phyloP scores from a whole-genome alignment of 805 yeast species.

The Metschnikowia kofuensis region DNA sequence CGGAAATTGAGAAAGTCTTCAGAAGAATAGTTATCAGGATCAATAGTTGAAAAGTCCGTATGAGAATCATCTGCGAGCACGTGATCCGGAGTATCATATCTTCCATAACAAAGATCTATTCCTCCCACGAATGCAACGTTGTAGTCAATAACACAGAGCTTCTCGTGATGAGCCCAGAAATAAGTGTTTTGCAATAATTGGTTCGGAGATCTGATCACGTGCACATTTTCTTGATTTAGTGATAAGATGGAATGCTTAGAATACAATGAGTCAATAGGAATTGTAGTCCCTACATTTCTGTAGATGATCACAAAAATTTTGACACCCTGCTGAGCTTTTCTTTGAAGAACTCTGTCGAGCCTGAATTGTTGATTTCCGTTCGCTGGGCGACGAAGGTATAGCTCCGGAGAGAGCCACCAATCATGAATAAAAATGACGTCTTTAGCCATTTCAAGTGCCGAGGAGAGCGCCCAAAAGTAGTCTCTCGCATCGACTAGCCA shows the following conservation, averaged over 20 bases:
- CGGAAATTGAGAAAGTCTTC: slow-evolving; percentile 51
- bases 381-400: slow-evolving; percentile 90
- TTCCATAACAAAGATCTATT: slow-evolving; percentile 90
- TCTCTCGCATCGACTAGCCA: slow-evolving; percentile 98
- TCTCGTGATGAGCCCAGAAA: slow-evolving; percentile 99
- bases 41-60: slow-evolving; percentile 31
- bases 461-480: slow-evolving; percentile 92
- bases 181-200: slow-evolving; percentile 89
- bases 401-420: slow-evolving; percentile 98
- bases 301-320: slow-evolving; percentile 89
- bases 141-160: slow-evolving; percentile 80
- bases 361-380: slow-evolving; percentile 94
- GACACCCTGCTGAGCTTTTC: slow-evolving; percentile 93
- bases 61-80: slow-evolving; percentile 73
- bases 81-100: slow-evolving; percentile 97
- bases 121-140: slow-evolving; percentile 93
- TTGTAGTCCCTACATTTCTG: slow-evolving; percentile 90
- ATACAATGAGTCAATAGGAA: slow-evolving; percentile 90
- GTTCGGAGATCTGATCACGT: slow-evolving; percentile 91
- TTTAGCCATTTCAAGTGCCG: slow-evolving; percentile 88
- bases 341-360: slow-evolving; percentile 78
- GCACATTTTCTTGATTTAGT: slow-evolving; percentile 75
- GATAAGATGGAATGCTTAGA: slow-evolving; percentile 90
- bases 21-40: slow-evolving; percentile 29
- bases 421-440: slow-evolving; percentile 94